Evolutionary conservation across 202 grass and related monocot genomes (phyloP).

Genomic region (Zoysia matrella): DNA sequence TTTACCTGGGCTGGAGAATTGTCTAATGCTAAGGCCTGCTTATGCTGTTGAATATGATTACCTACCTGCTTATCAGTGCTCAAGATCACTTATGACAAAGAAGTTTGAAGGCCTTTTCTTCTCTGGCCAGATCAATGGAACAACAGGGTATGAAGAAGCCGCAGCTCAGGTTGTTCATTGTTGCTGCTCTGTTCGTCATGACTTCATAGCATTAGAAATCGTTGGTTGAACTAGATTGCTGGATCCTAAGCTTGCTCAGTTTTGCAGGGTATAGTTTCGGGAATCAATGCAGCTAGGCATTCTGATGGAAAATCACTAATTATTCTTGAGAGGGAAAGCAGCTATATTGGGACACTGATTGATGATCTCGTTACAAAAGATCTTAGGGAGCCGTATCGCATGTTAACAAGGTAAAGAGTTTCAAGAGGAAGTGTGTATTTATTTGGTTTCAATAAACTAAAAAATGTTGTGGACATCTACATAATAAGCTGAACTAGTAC

Average conservation of each 20-base stretch:
- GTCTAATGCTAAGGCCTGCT: slow-evolving; percentile 92
- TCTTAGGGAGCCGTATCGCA: slow-evolving; percentile 95
- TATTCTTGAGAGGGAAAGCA: slow-evolving; percentile 98
- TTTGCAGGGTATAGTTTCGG: slow-evolving; percentile 87
- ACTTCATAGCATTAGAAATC: slow-evolving; percentile 26
- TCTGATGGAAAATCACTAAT: slow-evolving; percentile 82
- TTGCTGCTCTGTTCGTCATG: slow-evolving; percentile 35
- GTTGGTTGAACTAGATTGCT: slow-evolving; percentile 22
- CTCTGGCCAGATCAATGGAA: slow-evolving; percentile 99
- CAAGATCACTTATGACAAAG: slow-evolving; percentile 99
- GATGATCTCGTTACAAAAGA: slow-evolving; percentile 99
- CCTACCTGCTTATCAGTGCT: slow-evolving; percentile 93
- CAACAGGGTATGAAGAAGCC: slow-evolving; percentile 99
- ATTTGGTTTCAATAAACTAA: slow-evolving; percentile 13
- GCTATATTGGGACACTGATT: slow-evolving; percentile 96
- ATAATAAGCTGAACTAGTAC: slow-evolving; percentile 20
- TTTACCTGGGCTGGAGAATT: slow-evolving; percentile 89
- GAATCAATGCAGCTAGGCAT: slow-evolving; percentile 97
- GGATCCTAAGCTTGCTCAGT: slow-evolving; percentile 40
- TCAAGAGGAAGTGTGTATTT: slow-evolving; percentile 23
- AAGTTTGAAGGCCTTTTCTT: slow-evolving; percentile 92
- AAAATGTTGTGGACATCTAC: background rate
- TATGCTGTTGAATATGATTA: slow-evolving; percentile 99
- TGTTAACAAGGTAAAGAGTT: slow-evolving; percentile 80
- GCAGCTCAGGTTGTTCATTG: slow-evolving; percentile 81